phyloP scores from a whole-genome alignment of 768 basidiomycete genomes.

The Leucocoprinus sp. region DNA sequence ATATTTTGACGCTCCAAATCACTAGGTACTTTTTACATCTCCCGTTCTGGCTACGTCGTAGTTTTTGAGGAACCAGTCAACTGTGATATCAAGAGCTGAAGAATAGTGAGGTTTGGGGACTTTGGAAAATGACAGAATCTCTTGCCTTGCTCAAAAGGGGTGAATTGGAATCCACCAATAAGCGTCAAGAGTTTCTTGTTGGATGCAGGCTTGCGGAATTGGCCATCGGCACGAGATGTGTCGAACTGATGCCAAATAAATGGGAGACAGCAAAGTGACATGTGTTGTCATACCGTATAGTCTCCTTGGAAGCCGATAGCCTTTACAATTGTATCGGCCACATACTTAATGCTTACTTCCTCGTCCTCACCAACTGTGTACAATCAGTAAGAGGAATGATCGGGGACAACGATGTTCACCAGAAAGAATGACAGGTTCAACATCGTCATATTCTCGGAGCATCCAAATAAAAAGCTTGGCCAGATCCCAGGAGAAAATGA shows the following conservation, averaged over 20 bases:
- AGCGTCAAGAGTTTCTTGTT: constrained; percentile 79
- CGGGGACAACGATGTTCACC: constrained; percentile 33
- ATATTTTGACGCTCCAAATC: constrained; percentile 1
- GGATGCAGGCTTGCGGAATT: constrained; percentile 93
- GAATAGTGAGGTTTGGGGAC: constrained; percentile 5
- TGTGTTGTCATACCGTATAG: constrained; percentile 45
- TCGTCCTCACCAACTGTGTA: constrained; percentile 80
- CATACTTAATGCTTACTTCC: constrained; percentile 86
- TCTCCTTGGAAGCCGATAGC: constrained; percentile 73
- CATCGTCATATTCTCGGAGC: constrained; percentile 82
- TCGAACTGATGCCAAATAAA: constrained; percentile 54
- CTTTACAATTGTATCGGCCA: constrained; percentile 86
- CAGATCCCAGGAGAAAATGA: constrained; percentile 94
- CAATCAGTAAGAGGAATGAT: not conserved
- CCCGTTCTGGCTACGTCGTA: constrained; percentile 64
- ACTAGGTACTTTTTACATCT: not conserved
- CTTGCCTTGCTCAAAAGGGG: constrained; percentile 79
- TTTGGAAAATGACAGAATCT: constrained; percentile 2
- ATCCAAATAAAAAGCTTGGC: constrained; percentile 94
- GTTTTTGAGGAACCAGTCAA: constrained; percentile 85
- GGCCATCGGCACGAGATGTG: constrained; percentile 77
- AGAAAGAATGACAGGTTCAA: constrained; percentile 89
- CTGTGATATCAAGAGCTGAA: constrained; percentile 66
- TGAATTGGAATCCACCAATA: constrained; percentile 81
- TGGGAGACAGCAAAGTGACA: not conserved